Evolutionary conservation across 768 basidiomycete genomes (phyloP).

Genomic region (Melanogaster broomeanus): DNA sequence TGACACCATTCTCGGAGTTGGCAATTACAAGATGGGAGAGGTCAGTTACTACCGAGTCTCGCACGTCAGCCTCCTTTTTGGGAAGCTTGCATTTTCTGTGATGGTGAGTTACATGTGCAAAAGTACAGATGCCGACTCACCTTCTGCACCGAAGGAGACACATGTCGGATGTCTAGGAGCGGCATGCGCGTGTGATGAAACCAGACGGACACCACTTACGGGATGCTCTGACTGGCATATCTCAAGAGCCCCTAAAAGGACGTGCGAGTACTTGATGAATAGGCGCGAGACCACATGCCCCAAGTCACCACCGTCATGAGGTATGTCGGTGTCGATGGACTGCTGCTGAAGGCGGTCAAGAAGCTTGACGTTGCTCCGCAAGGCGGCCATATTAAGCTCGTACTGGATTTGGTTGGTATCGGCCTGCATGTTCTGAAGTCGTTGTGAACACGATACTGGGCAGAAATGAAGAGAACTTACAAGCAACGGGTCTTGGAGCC

Average conservation of each 20-base stretch:
- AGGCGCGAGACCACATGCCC: slow-evolving; percentile 72
- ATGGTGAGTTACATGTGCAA: slow-evolving; percentile 5
- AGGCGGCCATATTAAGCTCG: slow-evolving; percentile 73
- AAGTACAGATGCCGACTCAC: slow-evolving; percentile 25
- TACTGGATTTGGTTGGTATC: slow-evolving; percentile 42
- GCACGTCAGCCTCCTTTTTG: slow-evolving; percentile 62
- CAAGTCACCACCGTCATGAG: slow-evolving; percentile 60
- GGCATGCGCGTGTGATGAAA: slow-evolving; percentile 4
- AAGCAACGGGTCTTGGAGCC: slow-evolving; percentile 59
- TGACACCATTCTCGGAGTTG: slow-evolving; percentile 87
- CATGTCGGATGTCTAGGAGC: slow-evolving; percentile 47
- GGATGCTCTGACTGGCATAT: slow-evolving; percentile 46
- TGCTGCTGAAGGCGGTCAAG: slow-evolving; percentile 74
- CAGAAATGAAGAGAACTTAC: slow-evolving; percentile 40
- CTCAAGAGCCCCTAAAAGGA: slow-evolving; percentile 64
- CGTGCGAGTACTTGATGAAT: slow-evolving; percentile 75
- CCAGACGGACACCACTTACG: slow-evolving; percentile 33
- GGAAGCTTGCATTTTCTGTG: slow-evolving; percentile 44
- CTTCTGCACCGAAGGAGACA: slow-evolving; percentile 47
- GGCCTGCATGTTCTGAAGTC: slow-evolving; percentile 35
- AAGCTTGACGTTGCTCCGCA: slow-evolving; percentile 74
- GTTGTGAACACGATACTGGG: slow-evolving; percentile 1
- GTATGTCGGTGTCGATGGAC: slow-evolving; percentile 49
- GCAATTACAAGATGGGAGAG: slow-evolving; percentile 80
- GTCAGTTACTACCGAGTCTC: slow-evolving; percentile 77